Evolutionary conservation across 805 yeast genomes (phyloP), one percentile per base, ranked within the genome.

Genomic region (Candida pseudoglaebosa): DNA sequence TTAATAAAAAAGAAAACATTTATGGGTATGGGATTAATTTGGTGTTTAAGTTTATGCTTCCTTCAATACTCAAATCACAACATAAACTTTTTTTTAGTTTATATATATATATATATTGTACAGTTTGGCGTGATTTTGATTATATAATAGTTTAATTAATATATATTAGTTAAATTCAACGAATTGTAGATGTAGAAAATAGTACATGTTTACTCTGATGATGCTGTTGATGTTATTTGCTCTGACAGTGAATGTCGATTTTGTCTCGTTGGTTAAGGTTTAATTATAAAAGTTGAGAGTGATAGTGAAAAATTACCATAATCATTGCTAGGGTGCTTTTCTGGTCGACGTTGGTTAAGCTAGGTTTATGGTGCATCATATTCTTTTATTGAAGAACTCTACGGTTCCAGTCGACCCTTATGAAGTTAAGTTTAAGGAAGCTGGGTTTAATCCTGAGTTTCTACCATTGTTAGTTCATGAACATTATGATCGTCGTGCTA

Each of bases 401-500:
- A 82, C 93, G 1, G 68, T 66, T 2, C 88, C 91, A 0, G 50
- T 45, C 3, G 96, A 88, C 52, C 80, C 81, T 0, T 88, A 89
- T 50, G 70, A 75, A 33, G 67, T 61, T 8, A 48, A 51, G 8
- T 72, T 82, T 33, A 28, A 36, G 1, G 43, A 43, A 14, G 47
- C 56, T n/a, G 61, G 67, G 0, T 71, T 60, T 44, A 52, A 53
- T 0, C 71, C 84, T 0, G 53, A 54, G 8, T 91, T 88, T 55
- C 59, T 90, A 1, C 96, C 97, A 0, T 64, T 91, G 28, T 67
- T 91, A 32, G 70, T 72, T 26, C 96, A 88, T 57, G 67, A 73
- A 0, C 80, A 77, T 33, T 58, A 75, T 17, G 72, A 78, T 42
- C 69, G 76, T 8, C 47, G 54, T 0, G 65, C 61, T 10, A 72